These are phyloP conservation scores for Microdochium trichocladiopsis DNA, from an alignment of 2,329 filamentous ascomycete species.

Conservation along the genomic window DNA sequence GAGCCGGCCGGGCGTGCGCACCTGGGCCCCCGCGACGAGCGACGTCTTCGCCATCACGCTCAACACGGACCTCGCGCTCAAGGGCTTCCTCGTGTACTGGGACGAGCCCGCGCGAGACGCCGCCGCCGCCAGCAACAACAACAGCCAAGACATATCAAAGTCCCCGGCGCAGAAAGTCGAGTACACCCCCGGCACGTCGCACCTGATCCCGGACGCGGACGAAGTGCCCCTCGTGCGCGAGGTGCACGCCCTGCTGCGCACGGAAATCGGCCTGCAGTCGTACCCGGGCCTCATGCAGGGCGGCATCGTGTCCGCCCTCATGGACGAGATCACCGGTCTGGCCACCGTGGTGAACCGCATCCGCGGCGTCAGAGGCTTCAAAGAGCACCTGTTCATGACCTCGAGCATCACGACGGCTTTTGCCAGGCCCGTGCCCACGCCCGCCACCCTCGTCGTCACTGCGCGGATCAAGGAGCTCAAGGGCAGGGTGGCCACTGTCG, in stretches of 20 bases:
- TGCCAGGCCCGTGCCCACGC: background rate
- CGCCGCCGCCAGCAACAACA: background rate
- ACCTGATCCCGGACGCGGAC: background rate
- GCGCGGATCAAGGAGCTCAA: background rate
- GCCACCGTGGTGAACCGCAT: background rate
- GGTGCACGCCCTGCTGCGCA: slow-evolving; percentile 1
- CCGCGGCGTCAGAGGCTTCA: background rate
- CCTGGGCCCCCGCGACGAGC: background rate
- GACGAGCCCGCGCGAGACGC: background rate
- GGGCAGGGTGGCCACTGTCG: background rate
- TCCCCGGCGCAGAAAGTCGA: background rate
- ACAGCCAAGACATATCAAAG: too few species aligned
- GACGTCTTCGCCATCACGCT: background rate
- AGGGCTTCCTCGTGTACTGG: background rate
- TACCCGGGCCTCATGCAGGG: background rate
- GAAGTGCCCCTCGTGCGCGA: background rate
- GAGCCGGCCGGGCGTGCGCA: background rate
- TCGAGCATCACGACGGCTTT: background rate
- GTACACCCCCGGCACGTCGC: background rate
- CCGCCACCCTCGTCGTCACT: background rate
- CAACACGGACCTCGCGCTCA: background rate
- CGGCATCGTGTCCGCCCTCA: background rate
- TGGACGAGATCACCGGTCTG: background rate
- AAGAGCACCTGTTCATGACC: background rate
- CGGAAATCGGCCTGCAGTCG: background rate